A percentile compares a stretch with the other conserved stretches of the same genome.
Evolutionary conservation across 352 stramenopile genomes (phyloP).

Genomic region (Pythium aquatile): DNA sequence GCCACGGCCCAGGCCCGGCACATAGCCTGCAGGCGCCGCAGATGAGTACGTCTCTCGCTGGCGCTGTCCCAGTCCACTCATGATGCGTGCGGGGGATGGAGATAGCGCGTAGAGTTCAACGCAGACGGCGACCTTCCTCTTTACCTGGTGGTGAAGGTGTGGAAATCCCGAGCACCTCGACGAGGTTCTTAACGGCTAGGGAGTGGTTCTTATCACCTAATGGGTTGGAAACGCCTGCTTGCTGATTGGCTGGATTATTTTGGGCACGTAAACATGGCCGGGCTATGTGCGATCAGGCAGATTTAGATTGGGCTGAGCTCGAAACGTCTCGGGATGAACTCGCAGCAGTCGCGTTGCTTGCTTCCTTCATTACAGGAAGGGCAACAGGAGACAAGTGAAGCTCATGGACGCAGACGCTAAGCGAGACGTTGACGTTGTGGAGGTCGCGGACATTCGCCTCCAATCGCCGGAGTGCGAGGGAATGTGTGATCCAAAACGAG

Average conservation of each 20-base stretch:
- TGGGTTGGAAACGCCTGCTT: background rate
- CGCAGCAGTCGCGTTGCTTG: too few relatives aligned
- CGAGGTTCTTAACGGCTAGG: too few relatives aligned
- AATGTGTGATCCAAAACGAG: too few relatives aligned
- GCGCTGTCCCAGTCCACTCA: conserved; percentile 73
- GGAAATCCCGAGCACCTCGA: too few relatives aligned
- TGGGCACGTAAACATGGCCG: background rate
- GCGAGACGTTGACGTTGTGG: too few relatives aligned
- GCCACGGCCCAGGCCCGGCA: conserved; percentile 93
- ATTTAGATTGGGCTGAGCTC: background rate
- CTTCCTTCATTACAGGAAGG: too few relatives aligned
- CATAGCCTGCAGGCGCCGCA: conserved; percentile 93
- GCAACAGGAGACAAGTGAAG: too few relatives aligned
- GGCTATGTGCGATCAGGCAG: background rate
- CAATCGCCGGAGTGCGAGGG: too few relatives aligned
- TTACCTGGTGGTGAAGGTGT: too few relatives aligned
- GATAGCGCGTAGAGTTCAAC: background rate
- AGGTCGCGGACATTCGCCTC: too few relatives aligned
- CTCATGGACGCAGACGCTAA: too few relatives aligned
- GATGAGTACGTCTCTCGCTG: conserved; percentile 84
- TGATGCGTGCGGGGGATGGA: conserved; percentile 19
- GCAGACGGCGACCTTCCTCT: background rate
- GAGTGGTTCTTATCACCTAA: background rate
- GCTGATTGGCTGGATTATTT: background rate
- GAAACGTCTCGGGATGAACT: too few relatives aligned